Evolutionary conservation across 495 filamentous ascomycete species (phyloP), one percentile per base, ranked within the genome.

Genomic region (Ascobolus immersus): DNA sequence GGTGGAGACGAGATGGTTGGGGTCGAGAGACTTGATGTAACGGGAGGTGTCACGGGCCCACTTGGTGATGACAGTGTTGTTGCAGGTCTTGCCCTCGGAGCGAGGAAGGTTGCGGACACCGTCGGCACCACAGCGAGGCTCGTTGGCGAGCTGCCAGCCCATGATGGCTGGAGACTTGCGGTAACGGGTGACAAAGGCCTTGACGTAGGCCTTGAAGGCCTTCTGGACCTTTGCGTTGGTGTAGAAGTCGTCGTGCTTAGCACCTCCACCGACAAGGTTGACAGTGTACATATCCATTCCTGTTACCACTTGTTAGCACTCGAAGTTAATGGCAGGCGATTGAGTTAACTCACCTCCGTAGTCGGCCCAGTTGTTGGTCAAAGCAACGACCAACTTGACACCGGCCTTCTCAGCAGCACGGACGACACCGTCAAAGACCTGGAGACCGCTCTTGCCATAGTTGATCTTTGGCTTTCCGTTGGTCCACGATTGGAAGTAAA

Each of bases 361-460:
- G n/a, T n/a, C 4, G 4, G 5, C n/a, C 57, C 56, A 62, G 42
- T 60, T 59, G 44, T 62, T 65, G 26, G 74, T 68, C 34, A 65
- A 62, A n/a, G 52, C 43, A 36, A 64, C 56, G 28, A 70, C 61
- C 13, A 69, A 53, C 40, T 62, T 60, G 38, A 64, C 51, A 21
- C 60, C 59, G 23, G 54, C 44, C 31, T 59, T 55, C 39, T 69
- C 65, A 3, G 73, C 65, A 4, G 55, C 50, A 11, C 49, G 28
- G 15, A 69, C 59, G 13, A 65, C 56, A 33, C 55, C 48, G 38
- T 77, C 72, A 23, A 79, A 67, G 3, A 63, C 60, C 34, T 65
- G 56, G 3, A 77, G 53, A 28, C 72, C 64, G 39, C 71, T 62
- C 8, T 57, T 44, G 5, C 57, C 52, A 5, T 44, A 45, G 19